phyloP scores from a whole-genome alignment of 2,329 filamentous ascomycete genomes.

The Botrytis sinoallii region DNA sequence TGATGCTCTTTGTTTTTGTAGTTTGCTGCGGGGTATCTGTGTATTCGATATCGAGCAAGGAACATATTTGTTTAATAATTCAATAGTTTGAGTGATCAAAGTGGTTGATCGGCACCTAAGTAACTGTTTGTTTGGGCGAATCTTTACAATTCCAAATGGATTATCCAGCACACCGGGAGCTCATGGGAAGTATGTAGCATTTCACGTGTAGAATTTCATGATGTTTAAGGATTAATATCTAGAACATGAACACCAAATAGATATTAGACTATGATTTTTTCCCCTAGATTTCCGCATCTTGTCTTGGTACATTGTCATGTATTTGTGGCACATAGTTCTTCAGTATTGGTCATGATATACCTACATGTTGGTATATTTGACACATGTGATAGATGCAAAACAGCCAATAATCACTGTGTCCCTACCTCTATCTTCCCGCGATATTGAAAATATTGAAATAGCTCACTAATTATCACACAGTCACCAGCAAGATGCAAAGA shows the following conservation, averaged over 20 bases:
- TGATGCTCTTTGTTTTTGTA: neutral
- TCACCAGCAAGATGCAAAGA: neutral
- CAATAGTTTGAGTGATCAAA: neutral
- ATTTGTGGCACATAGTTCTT: neutral
- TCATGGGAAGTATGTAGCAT: neutral
- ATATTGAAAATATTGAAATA: neutral
- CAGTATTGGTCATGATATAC: neutral
- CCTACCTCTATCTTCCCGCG: neutral
- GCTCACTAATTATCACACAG: neutral
- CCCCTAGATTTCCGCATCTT: neutral
- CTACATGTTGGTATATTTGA: neutral
- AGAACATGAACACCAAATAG: neutral
- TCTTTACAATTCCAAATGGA: neutral
- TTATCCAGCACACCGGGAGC: neutral
- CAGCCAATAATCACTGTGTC: neutral
- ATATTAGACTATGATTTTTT: neutral
- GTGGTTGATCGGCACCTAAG: neutral
- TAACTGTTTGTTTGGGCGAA: neutral
- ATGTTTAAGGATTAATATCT: neutral
- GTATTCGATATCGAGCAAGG: neutral
- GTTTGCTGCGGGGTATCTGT: neutral
- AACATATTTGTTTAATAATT: neutral
- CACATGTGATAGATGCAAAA: neutral
- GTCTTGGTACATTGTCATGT: neutral
- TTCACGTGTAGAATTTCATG: neutral